Percentiles rank a stretch among this genome's conserved stretches.
Conservation (phyloP, 2,329 filamentous ascomycete genomes). For the Nannizziopsis barbatae region DNA sequence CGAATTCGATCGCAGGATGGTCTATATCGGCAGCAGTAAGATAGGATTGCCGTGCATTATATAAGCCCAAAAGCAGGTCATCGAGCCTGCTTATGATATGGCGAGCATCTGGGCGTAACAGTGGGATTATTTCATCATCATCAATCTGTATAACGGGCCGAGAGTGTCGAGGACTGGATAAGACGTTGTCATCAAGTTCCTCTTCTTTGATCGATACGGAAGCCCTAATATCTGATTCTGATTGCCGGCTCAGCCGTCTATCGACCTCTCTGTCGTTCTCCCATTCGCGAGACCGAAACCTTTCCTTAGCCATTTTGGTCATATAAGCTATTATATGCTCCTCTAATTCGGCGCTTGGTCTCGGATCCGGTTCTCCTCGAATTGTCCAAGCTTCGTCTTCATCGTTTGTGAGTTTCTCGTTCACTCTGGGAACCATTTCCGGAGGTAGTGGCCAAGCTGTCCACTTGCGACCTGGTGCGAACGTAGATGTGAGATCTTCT, state of each 20-base stretch:
- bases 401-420: conserved; percentile 41
- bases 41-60: conserved; percentile 52
- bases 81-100: conserved; percentile 62
- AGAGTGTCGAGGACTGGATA: conserved; percentile 8
- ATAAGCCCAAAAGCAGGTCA: conserved; percentile 56
- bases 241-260: conserved; percentile 10
- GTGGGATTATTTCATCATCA: conserved; percentile 53
- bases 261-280: conserved; percentile 1
- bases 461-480: conserved; percentile 51
- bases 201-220: conserved; percentile 12
- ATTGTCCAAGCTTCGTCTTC: conserved; percentile 44
- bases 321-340: conserved; percentile 59
- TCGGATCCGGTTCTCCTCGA: conserved; percentile 33
- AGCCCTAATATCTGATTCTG: conserved; percentile 18
- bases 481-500: conserved; percentile 19
- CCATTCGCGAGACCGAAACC: conserved; percentile 41
- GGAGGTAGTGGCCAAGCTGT: conserved; percentile 71
- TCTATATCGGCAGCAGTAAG: conserved; percentile 17
- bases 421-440: conserved; percentile 48
- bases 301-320: conserved; percentile 56
- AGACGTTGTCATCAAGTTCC: conserved; percentile 17
- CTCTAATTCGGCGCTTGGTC: conserved; percentile 53
- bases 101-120: conserved; percentile 59
- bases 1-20: not conserved
- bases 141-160: conserved; percentile 53